Conservation (phyloP, 768 basidiomycete species). For the Suillus alpinus region DNA sequence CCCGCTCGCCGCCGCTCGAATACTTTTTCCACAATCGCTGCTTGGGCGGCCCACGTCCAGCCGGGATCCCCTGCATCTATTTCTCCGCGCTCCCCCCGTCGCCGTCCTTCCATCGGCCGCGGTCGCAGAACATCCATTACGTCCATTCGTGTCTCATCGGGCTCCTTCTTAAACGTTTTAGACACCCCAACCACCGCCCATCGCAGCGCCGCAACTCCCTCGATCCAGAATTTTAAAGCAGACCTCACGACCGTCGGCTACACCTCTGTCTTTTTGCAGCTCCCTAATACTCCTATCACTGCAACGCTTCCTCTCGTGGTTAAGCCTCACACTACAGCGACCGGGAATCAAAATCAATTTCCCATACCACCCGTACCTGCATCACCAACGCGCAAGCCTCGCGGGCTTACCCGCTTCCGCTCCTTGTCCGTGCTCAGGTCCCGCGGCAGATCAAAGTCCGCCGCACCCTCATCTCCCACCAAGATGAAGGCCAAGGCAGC, state of each 20-base stretch:
- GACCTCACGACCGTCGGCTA: constrained; percentile 65
- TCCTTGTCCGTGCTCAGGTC: constrained; percentile 49
- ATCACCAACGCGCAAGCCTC: constrained; percentile 17
- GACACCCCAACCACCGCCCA: constrained; percentile 39
- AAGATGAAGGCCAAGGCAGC: constrained; percentile 19
- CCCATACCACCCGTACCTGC: constrained; percentile 12
- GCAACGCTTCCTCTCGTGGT: constrained; percentile 13
- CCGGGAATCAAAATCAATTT: constrained; percentile 17
- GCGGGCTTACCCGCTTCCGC: constrained; percentile 43
- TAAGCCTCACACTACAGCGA: constrained; percentile 6
- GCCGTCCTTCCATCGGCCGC: constrained; percentile 31
- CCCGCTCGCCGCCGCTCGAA: constrained; percentile 35
- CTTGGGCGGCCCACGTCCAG: constrained; percentile 66
- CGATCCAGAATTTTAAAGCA: constrained; percentile 43
- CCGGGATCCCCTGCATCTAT: constrained; percentile 60
- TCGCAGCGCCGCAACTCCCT: constrained; percentile 36
- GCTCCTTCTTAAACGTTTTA: constrained; percentile 44
- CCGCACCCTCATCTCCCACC: constrained; percentile 24
- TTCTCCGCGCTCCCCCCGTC: constrained; percentile 40
- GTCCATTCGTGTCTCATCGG: constrained; percentile 38
- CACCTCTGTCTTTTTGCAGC: constrained; percentile 60
- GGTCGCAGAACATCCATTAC: constrained; percentile 35
- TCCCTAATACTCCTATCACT: constrained; percentile 47
- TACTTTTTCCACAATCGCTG: constrained; percentile 47
- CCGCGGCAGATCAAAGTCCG: constrained; percentile 37